Percentiles rank a stretch among this genome's conserved stretches.
These are phyloP conservation scores for Cyclotella distinguenda DNA, from an alignment of 108 stramenopile genomes.

Conservation along the genomic window DNA sequence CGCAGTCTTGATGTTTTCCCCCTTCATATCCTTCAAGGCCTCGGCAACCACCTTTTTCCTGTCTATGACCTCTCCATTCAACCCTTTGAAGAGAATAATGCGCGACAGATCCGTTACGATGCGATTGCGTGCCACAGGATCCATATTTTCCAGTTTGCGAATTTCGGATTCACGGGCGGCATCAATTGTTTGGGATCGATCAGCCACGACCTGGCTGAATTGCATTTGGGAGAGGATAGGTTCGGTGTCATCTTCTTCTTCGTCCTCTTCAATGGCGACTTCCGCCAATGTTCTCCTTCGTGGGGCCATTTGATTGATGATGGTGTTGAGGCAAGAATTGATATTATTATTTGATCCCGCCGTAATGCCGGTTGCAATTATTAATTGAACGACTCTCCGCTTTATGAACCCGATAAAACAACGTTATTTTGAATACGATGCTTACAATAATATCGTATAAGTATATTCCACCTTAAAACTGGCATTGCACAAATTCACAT, in stretches of 20 bases:
- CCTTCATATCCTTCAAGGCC: conserved; percentile 51
- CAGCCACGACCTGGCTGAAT: conserved; percentile 66
- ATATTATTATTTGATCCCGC: too few relatives aligned
- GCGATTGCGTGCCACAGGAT: conserved; percentile 53
- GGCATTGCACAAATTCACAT: too few relatives aligned
- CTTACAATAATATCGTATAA: too few relatives aligned
- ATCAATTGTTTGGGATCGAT: conserved; percentile 60
- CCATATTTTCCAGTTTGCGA: conserved; percentile 54
- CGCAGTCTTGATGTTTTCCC: conserved; percentile 47
- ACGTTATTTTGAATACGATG: too few relatives aligned
- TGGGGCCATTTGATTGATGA: too few relatives aligned
- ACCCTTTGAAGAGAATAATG: conserved; percentile 70
- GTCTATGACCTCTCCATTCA: conserved; percentile 78
- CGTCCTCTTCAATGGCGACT: conserved; percentile 2
- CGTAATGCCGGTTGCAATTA: too few relatives aligned
- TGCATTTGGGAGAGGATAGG: conserved; percentile 1
- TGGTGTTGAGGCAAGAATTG: too few relatives aligned
- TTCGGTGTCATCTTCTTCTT: background rate
- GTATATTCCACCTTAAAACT: too few relatives aligned
- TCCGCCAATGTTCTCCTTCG: background rate
- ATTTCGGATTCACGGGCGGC: conserved; percentile 48
- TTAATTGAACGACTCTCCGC: too few relatives aligned
- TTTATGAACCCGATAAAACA: too few relatives aligned
- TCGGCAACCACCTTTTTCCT: conserved; percentile 65
- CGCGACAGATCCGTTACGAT: conserved; percentile 56